Evolutionary conservation across 2,329 filamentous ascomycete species (phyloP), one percentile per base, ranked within the genome.

Genomic region (Monosporascus sp.): DNA sequence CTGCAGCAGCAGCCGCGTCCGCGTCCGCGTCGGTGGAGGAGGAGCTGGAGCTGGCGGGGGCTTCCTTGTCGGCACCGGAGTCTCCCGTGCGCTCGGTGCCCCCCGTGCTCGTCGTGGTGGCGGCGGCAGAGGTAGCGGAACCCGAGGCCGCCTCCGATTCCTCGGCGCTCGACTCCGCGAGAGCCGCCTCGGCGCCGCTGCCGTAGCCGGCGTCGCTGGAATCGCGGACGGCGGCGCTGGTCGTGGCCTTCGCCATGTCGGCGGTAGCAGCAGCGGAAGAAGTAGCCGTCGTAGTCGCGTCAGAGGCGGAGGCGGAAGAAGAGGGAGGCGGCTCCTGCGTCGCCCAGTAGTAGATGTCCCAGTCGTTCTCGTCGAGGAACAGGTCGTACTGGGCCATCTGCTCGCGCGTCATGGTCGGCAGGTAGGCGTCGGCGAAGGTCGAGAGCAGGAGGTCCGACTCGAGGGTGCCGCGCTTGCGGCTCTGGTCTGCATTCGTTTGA

Each of bases 331-430:
- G 79, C 62, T 90, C 85, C 72, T 99, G 94, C 17, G 94, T 99
- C 3, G 89, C 90, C 94, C 94, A 99, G 80, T 99, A 99, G 79
- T 99, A 99, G 57, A 99, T 97, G 70, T 99, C 94, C 94, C 94
- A 99, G 76, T 99, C 94, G 72, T 99, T 99, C 75, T 99, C 94
- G 72, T 99, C 94, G 52, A 99, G 84, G 77, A 99, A 95, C 27
- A 81, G 76, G 70, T 97, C 93, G 76, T 94, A 97, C 72, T 96
- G 83, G 62, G 82, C 73, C 62, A 97, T 84, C 67, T 95, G 88
- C 49, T 78, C 72, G 6, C 76, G 71, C 1, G 81, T 82, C 89
- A 99, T 96, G 56, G 74, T 75, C 44, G 79, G 76, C 22, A 99
- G 85, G 72, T 95, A 80, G 51, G 79, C 76, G 60, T 93, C 84